phyloP scores from a whole-genome alignment of 371 early-diverging fungal species.

The Saksenaea vasiformis region DNA sequence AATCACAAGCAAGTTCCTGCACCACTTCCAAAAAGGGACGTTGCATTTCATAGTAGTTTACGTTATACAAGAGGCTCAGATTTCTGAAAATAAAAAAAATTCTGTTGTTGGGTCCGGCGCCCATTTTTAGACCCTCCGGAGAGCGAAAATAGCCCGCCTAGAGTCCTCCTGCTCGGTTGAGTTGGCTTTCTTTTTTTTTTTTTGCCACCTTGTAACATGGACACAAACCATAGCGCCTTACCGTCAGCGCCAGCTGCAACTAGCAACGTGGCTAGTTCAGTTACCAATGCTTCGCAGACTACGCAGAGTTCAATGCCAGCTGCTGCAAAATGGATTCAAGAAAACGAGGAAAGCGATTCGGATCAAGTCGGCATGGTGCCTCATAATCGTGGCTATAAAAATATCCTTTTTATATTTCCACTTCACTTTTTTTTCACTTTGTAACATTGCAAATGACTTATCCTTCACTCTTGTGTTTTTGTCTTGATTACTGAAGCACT shows the following conservation, averaged over 20 bases:
- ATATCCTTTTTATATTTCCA: constrained; percentile 52
- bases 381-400: constrained; percentile 60
- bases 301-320: constrained; percentile 11
- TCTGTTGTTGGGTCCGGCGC: no score
- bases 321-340: constrained; percentile 31
- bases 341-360: constrained; percentile 37
- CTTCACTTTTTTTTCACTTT: not conserved
- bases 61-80: no score
- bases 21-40: no score
- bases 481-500: constrained; percentile 39
- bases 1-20: no score
- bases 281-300: not conserved
- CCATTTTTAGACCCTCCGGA: no score
- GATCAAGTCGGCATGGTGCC: constrained; percentile 48
- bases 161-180: no score
- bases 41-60: no score
- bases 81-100: no score
- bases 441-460: constrained; percentile 4
- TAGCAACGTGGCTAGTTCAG: not conserved
- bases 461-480: constrained; percentile 30
- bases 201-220: no score
- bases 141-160: no score
- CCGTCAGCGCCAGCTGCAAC: not conserved
- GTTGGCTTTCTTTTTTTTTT: no score
- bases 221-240: no score